These are phyloP conservation scores for Turritis glabra DNA, from an alignment of 345 rosid species.

Conservation along the genomic window DNA sequence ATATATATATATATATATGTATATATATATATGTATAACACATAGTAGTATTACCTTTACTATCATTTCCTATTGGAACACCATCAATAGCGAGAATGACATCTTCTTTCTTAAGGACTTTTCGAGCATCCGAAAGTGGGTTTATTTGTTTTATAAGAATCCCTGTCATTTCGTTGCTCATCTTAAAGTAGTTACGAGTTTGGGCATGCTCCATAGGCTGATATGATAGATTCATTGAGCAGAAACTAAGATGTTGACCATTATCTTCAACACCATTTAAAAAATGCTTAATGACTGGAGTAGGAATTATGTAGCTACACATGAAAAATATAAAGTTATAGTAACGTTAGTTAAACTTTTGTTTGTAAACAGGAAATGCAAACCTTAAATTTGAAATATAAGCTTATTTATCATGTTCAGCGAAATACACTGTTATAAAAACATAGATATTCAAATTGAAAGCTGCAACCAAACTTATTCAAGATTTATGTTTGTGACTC, in stretches of 20 bases:
- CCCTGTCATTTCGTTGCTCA: slow-evolving; percentile 60
- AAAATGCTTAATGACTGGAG: slow-evolving; percentile 6
- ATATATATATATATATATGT: not conserved
- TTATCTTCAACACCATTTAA: not conserved
- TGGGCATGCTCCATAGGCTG: slow-evolving; percentile 63
- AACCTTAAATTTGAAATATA: too few relatives aligned
- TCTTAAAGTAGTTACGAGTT: slow-evolving; percentile 36
- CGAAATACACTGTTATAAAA: not conserved
- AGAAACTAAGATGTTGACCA: slow-evolving; percentile 60
- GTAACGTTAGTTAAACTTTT: too few relatives aligned
- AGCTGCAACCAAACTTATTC: not conserved
- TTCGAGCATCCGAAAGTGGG: slow-evolving; percentile 55
- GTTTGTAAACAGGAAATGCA: too few relatives aligned
- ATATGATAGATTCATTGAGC: slow-evolving; percentile 53
- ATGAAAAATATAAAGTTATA: too few relatives aligned
- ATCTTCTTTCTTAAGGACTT: slow-evolving; percentile 54
- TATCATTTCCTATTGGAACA: slow-evolving; percentile 70
- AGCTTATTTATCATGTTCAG: not conserved
- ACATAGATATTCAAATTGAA: not conserved
- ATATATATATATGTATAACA: not conserved
- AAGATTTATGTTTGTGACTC: not conserved
- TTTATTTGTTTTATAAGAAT: slow-evolving; percentile 66
- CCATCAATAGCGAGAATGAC: slow-evolving; percentile 65
- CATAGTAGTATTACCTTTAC: slow-evolving; percentile 59
- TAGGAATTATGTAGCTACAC: slow-evolving; percentile 24